These are phyloP conservation scores for Sherardia arvensis DNA, from an alignment of 257 asterid species.

Conservation along the genomic window DNA sequence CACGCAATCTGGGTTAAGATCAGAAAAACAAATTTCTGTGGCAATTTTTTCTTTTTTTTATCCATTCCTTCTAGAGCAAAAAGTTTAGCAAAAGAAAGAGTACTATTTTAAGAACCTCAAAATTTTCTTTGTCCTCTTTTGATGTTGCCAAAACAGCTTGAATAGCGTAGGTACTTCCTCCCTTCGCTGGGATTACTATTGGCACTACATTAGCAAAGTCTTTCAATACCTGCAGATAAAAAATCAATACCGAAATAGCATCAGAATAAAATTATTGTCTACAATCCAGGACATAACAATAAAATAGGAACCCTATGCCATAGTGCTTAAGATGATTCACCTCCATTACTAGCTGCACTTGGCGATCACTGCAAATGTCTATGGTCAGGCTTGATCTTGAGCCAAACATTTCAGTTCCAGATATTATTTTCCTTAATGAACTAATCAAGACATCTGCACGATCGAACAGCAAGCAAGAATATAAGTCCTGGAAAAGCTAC, in stretches of 20 bases:
- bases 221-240: constrained; percentile 48
- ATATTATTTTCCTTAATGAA: constrained; percentile 53
- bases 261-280: constrained; percentile 8
- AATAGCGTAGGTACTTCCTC: constrained; percentile 52
- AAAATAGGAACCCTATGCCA: background rate
- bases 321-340: constrained; percentile 27
- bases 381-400: constrained; percentile 73
- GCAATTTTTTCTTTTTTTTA: background rate
- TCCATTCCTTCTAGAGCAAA: background rate
- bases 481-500: background rate
- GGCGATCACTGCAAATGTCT: constrained; percentile 78
- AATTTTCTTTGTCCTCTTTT: constrained; percentile 56
- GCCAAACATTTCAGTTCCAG: constrained; percentile 60
- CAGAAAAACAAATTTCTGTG: background rate
- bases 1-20: constrained; percentile 7
- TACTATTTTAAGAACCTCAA: constrained; percentile 43
- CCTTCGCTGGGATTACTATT: constrained; percentile 39
- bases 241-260: constrained; percentile 14
- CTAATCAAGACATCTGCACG: constrained; percentile 55
- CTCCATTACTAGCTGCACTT: constrained; percentile 60
- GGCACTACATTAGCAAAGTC: constrained; percentile 56
- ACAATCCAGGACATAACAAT: background rate
- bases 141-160: constrained; percentile 68
- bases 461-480: background rate
- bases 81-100: background rate